Percentiles rank a stretch among this genome's conserved stretches.
phyloP scores from a whole-genome alignment of 2,329 filamentous ascomycete genomes.

The Monosporascus sp. region DNA sequence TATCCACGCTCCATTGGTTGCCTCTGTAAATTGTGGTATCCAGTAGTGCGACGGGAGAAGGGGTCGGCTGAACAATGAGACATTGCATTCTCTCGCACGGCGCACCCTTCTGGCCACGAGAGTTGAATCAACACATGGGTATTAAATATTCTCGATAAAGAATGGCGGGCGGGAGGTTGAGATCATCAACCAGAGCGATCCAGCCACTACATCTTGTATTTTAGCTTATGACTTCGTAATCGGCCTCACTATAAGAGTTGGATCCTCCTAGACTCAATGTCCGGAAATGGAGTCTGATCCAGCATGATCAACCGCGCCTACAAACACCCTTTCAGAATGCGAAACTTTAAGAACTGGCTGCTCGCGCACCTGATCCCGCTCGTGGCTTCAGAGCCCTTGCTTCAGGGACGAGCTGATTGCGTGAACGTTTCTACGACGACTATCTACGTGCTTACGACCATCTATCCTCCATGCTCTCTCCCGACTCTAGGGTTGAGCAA shows the following conservation, averaged over 20 bases:
- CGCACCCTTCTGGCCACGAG: too few relatives aligned
- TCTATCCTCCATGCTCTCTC: conserved; percentile 17
- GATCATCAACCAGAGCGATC: neutral
- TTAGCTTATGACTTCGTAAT: neutral
- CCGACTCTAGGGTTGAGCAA: neutral
- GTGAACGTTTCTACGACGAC: conserved; percentile 17
- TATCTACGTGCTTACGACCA: conserved; percentile 18
- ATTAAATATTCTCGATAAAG: neutral
- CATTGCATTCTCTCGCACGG: neutral
- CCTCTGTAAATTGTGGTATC: too few relatives aligned
- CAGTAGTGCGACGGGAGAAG: too few relatives aligned
- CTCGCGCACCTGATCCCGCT: conserved; percentile 13
- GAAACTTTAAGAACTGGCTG: conserved; percentile 10
- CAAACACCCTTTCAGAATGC: conserved; percentile 10
- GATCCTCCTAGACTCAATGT: neutral
- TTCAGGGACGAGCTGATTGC: conserved; percentile 12
- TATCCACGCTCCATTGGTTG: too few relatives aligned
- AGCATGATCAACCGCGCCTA: neutral
- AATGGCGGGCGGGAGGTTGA: neutral
- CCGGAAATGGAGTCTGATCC: neutral
- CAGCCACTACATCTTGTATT: neutral
- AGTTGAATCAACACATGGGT: neutral
- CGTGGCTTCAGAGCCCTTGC: conserved; percentile 8
- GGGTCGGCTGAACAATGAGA: neutral
- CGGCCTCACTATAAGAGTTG: neutral